Evolutionary conservation across 139 green algal genomes (phyloP), one percentile per base, ranked within the genome.

Genomic region (Marvania coccoides): DNA sequence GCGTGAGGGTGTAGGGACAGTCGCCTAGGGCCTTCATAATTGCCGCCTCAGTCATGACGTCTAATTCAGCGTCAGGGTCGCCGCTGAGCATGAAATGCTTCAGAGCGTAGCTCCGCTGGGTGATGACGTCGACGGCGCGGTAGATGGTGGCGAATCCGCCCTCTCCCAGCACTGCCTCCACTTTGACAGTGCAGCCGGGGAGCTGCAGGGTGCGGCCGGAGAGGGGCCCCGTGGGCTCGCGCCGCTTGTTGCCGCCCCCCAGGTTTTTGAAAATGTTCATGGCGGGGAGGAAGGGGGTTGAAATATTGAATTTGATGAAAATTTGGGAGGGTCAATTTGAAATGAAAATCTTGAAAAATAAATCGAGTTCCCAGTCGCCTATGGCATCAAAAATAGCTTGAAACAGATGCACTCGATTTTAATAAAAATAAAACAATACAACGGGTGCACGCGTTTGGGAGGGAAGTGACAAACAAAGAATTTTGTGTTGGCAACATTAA

Each of bases 101-200:
- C 1, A 96, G 73, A 0, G 89, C 88, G 51, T 79, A 91, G 0
- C 58, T 39, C 8, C 63, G 24, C 3, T 73, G 61, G 2, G 57
- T 83, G 23, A 39, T 72, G 30, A 64, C 45, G n/a, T 84, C 72
- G 2, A 31, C 38, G 12, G 60, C 82, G 10, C 73, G 69, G 68
- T 93, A 94, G 15, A 95, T 87, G 47, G 67, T 81, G 5, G 81
- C 76, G 65, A 87, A 90, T 24, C 78, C 81, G 8, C 86, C 86
- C 42, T 85, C 70, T 0, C 70, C 82, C 3, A 91, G n/a, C 5
- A 76, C 30, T 2, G 47, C 46, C 23, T 86, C 84, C n/a, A 86
- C 77, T 19, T 55, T 61, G 4, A 87, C 6, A 24, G 6, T 47
- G 12, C 9, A 6, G 8, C 19, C 9, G n/a, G 14, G 23, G 6